Base-by-base conservation (phyloP, 2,329 filamentous ascomycete species). In the Nemania bipapillata region DNA sequence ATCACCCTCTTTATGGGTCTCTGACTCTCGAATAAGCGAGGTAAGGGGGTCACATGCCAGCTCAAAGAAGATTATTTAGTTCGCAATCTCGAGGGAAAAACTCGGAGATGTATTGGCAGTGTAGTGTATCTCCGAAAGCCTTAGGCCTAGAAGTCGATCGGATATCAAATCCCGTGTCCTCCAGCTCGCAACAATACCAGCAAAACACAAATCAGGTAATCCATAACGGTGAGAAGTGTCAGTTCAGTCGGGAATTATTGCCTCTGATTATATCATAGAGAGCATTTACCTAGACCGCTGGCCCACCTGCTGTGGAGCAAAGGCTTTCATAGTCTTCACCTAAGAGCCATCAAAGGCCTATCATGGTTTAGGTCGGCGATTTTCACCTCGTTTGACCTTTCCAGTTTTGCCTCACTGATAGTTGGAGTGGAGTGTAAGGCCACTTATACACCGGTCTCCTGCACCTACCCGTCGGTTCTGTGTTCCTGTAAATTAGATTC, bases 361-460 rank as follows among this genome's bases (percentile, higher is more conserved):
- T 57, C 28, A 40, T 52, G 67, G 70, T 59, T 60, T 28, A 30
- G 30, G 63, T 75, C 76, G 77, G 75, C 76, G 77, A 75, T 75
- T 77, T 77, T 77, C 32, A 70, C 76, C 70, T 40, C 12, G 22
- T 75, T 54, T 7, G 50, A 37, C 42, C 24, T 47, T 26, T 28
- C 22, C 26, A 57, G 37, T 62, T 54, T 30, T 54, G 40, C 40
- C 40, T 42, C 60, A 63, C 32, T 32, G 58, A 20, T 12, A 32
- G n/a, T 28, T 5, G 7, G 17, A 61, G 72, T 74, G 74, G 72
- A 63, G 64, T 56, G 57, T 35, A 55, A 62, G 57, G 67, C 67
- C 72, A 74, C 69, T 74, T 75, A 76, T 61, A 77, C 71, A 59
- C 59, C 35, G 65, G 45, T 63, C 57, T 57, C 61, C 28, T 53